Evolutionary conservation across 768 basidiomycete genomes (phyloP).

Genomic region (Lactarius akahatsu): DNA sequence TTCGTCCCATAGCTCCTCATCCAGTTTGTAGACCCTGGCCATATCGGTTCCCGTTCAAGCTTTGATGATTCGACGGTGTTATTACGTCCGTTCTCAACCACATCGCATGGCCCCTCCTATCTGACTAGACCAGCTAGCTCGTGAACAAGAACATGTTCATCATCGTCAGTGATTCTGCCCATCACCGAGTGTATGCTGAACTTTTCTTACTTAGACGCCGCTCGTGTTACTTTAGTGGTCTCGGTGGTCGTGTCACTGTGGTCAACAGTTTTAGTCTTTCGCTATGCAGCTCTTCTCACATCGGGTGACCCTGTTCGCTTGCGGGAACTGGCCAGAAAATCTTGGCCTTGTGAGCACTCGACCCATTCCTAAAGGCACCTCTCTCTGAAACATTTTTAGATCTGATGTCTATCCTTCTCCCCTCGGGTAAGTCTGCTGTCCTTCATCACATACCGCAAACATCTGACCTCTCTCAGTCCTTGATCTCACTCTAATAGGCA

Average conservation of each 20-base stretch:
- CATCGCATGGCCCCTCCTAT: not conserved
- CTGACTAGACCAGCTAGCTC: conserved; percentile 6
- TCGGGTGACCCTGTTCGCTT: not conserved
- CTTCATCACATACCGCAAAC: not conserved
- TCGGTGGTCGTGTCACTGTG: not conserved
- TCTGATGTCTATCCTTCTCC: not conserved
- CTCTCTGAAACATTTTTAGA: not conserved
- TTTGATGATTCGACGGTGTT: conserved; percentile 19
- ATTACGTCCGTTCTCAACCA: conserved; percentile 14
- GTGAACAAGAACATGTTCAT: conserved; percentile 13
- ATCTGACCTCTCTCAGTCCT: conserved; percentile 1
- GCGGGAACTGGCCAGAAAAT: not conserved
- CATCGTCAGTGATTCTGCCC: conserved; percentile 5
- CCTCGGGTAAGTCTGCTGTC: not conserved
- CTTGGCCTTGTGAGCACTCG: conserved; percentile 11
- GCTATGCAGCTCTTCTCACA: too few relatives aligned
- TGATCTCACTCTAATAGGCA: not conserved
- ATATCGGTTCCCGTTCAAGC: conserved; percentile 16
- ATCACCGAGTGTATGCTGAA: not conserved
- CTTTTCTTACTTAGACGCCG: conserved; percentile 5
- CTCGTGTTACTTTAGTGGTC: conserved; percentile 13
- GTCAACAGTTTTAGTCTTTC: not conserved
- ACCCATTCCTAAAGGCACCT: not conserved
- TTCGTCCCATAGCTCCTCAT: not conserved
- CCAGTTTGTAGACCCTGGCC: not conserved